A percentile compares a stretch with the other conserved stretches of the same genome.
Conservation (phyloP, 129 eudicot species). For the Flaveria brownii region DNA sequence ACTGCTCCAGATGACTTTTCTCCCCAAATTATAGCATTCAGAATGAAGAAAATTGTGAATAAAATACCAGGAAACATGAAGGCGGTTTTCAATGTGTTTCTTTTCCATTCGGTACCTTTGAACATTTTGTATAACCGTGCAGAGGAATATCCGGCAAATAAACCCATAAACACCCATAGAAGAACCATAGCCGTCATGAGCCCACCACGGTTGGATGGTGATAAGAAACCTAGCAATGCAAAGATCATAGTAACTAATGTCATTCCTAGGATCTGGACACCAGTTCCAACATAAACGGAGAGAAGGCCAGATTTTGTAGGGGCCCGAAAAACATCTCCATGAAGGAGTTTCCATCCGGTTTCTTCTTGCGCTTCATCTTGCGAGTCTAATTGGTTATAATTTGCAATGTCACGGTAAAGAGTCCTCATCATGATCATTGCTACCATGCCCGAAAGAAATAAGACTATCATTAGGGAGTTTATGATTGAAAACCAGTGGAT, state of each 20-base stretch:
- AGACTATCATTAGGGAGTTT: constrained; percentile 90
- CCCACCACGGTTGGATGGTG: constrained; percentile 94
- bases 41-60: constrained; percentile 70
- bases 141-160: constrained; percentile 86
- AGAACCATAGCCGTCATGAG: constrained; percentile 96
- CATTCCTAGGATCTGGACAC: constrained; percentile 82
- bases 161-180: constrained; percentile 94
- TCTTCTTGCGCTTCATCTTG: constrained; percentile 98
- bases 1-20: constrained; percentile 94
- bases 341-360: constrained; percentile 98
- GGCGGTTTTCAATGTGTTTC: constrained; percentile 78
- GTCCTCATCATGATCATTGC: constrained; percentile 99
- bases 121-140: constrained; percentile 95
- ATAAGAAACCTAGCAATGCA: constrained; percentile 82
- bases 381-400: constrained; percentile 82
- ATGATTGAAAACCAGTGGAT: constrained; percentile 96
- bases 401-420: constrained; percentile 79
- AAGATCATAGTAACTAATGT: constrained; percentile 96
- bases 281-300: constrained; percentile 86
- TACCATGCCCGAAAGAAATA: constrained; percentile 92
- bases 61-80: constrained; percentile 94
- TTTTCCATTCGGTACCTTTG: constrained; percentile 92
- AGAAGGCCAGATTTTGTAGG: constrained; percentile 72
- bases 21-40: constrained; percentile 88
- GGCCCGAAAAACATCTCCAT: constrained; percentile 88